A percentile compares a stretch with the other conserved stretches of the same genome.
phyloP scores from a whole-genome alignment of 352 stramenopile species.

The Phytopythium aichiense region DNA sequence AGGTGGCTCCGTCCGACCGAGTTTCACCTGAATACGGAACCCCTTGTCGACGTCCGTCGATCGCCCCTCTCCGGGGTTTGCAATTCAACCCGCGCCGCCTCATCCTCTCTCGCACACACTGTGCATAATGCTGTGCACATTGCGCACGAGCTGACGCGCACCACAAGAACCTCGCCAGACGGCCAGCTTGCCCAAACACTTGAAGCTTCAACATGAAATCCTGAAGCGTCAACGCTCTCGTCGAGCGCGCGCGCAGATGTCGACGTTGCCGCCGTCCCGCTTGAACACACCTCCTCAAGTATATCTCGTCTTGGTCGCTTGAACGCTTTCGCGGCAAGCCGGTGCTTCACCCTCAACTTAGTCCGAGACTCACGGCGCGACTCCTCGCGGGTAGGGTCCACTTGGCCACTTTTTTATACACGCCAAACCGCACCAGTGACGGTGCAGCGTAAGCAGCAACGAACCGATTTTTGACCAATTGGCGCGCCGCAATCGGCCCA shows the following conservation, averaged over 20 bases:
- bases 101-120: neutral
- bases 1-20: neutral
- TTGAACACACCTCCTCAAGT: neutral
- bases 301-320: neutral
- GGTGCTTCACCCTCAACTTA: neutral
- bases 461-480: slow-evolving; percentile 23
- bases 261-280: slow-evolving; percentile 1
- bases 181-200: slow-evolving; percentile 5
- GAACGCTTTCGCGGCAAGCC: neutral
- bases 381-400: neutral
- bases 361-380: neutral
- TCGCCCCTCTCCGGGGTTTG: neutral
- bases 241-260: slow-evolving; percentile 4
- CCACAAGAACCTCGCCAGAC: slow-evolving; percentile 4
- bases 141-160: neutral
- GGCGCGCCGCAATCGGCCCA: slow-evolving; percentile 10
- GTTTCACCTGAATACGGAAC: slow-evolving; percentile 8
- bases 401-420: slow-evolving; percentile 12
- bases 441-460: slow-evolving; percentile 35
- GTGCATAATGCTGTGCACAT: neutral
- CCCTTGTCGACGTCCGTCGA: too few relatives aligned
- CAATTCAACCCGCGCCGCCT: neutral
- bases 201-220: slow-evolving; percentile 12
- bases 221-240: slow-evolving; percentile 14
- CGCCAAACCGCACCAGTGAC: slow-evolving; percentile 42